These are phyloP conservation scores for Hypoxylon lenormandii DNA, from an alignment of 495 filamentous ascomycete genomes.

Conservation along the genomic window DNA sequence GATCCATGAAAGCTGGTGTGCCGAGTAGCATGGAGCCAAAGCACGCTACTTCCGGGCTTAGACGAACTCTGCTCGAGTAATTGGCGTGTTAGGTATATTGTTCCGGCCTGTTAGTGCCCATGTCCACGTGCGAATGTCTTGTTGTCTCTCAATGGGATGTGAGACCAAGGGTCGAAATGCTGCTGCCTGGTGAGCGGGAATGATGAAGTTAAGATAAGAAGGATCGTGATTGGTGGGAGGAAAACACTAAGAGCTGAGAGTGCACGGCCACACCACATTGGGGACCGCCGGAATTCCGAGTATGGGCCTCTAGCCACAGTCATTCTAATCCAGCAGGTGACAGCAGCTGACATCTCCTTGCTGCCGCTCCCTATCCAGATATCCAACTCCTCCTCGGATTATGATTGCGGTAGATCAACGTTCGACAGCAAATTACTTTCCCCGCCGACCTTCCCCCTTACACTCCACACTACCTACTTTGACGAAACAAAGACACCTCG, in stretches of 20 bases:
- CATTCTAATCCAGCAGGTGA: not conserved
- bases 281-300: not conserved
- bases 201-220: constrained; percentile 16
- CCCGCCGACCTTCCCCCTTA: no score
- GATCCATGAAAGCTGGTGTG: constrained; percentile 16
- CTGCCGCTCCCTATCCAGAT: not conserved
- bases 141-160: not conserved
- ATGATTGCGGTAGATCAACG: no score
- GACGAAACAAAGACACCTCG: no score
- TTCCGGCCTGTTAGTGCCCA: constrained; percentile 5
- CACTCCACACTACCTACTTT: no score
- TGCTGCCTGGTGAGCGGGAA: constrained; percentile 37
- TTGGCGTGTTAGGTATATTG: not conserved
- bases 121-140: not conserved
- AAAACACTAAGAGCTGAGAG: not conserved
- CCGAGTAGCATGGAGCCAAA: not conserved
- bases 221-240: constrained; percentile 11
- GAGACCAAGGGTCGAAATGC: constrained; percentile 30
- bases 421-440: no score
- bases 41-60: constrained; percentile 14
- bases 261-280: constrained; percentile 1
- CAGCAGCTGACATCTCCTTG: not conserved
- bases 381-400: no score
- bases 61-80: constrained; percentile 2
- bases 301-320: not conserved